Conservation (phyloP, 208 protist species). For the Chromosphaera perkinsii region DNA sequence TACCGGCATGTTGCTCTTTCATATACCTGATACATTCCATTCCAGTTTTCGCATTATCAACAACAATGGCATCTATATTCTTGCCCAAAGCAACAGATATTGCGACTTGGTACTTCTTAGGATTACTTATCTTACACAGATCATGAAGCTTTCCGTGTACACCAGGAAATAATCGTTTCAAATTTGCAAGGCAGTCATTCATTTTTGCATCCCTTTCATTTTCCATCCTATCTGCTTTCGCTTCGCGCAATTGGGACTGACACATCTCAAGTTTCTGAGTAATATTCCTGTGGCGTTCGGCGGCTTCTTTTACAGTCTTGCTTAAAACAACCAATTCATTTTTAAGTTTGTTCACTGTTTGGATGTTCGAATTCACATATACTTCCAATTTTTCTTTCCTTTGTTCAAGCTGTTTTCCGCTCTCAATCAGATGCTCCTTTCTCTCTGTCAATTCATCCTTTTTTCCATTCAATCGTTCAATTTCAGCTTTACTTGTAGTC, state of each 20-base stretch:
- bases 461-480: neutral
- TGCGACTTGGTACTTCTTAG: constrained; percentile 79
- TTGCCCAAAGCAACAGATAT: constrained; percentile 86
- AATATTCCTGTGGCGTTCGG: constrained; percentile 50
- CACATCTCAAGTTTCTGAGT: constrained; percentile 64
- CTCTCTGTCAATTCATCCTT: too few species aligned
- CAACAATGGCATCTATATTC: constrained; percentile 89
- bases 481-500: neutral
- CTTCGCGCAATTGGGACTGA: constrained; percentile 67
- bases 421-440: too few species aligned
- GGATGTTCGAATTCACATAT: too few species aligned
- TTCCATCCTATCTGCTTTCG: constrained; percentile 62
- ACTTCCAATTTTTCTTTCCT: too few species aligned
- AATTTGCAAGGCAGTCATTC: constrained; percentile 70
- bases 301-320: too few species aligned
- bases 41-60: constrained; percentile 81
- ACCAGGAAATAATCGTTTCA: constrained; percentile 72
- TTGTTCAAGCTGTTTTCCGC: too few species aligned
- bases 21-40: constrained; percentile 87
- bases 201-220: constrained; percentile 44
- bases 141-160: constrained; percentile 66
- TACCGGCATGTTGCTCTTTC: constrained; percentile 81
- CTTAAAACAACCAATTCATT: too few species aligned
- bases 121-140: constrained; percentile 78
- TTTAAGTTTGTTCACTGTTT: too few species aligned